A percentile compares a stretch with the other conserved stretches of the same genome.
These are phyloP conservation scores for Cucumis melo DNA, from an alignment of 306 rosid genomes.

Conservation along the genomic window DNA sequence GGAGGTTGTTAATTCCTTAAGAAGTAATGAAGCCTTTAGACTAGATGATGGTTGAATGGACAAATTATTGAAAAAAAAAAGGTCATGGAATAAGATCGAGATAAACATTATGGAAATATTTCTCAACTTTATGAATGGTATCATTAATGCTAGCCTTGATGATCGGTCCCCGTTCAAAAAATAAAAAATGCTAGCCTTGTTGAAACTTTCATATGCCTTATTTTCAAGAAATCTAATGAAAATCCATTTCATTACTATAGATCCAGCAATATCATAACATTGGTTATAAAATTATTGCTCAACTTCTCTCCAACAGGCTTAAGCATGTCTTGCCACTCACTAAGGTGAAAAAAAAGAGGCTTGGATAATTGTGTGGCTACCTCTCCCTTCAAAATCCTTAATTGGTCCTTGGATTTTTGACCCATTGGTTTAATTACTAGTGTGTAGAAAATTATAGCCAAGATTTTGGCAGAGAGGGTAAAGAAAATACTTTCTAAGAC, in stretches of 20 bases:
- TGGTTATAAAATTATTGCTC: background rate
- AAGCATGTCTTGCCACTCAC: background rate
- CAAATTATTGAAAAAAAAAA: background rate
- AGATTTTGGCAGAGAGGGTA: background rate
- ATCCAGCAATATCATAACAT: background rate
- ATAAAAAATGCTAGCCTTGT: background rate
- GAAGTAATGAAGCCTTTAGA: background rate
- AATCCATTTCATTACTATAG: background rate
- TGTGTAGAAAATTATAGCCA: background rate
- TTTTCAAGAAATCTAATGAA: background rate
- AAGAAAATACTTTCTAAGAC: background rate
- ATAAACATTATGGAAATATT: background rate
- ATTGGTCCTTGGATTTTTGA: background rate
- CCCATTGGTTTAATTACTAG: background rate
- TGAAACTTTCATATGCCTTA: background rate
- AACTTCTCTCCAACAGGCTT: background rate
- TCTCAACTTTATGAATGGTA: background rate
- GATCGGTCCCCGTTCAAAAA: no score
- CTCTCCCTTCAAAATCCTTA: background rate
- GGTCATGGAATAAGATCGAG: background rate
- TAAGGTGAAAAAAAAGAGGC: background rate
- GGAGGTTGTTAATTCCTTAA: background rate
- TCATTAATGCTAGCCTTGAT: background rate
- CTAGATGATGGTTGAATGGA: background rate
- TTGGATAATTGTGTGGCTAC: background rate